Percentiles rank a stretch among this genome's conserved stretches.
Conservation (phyloP, 805 yeast species). For the Yarrowia yakushimensis region DNA sequence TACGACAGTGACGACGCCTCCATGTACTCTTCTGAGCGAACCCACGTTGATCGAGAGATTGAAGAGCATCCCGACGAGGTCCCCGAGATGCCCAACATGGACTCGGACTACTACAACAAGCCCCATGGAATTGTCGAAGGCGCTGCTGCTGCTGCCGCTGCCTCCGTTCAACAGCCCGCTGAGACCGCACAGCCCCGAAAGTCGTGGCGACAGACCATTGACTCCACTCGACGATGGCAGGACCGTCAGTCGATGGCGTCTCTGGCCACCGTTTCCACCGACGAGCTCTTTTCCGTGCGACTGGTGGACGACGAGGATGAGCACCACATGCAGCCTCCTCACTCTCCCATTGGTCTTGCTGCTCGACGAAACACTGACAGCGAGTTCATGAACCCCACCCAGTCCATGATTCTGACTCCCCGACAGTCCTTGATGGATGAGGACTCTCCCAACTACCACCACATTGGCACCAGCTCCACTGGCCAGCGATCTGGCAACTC, state of each 20-base stretch:
- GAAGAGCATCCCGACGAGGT: not conserved
- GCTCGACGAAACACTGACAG: constrained; percentile 26
- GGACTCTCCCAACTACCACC: constrained; percentile 33
- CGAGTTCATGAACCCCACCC: constrained; percentile 33
- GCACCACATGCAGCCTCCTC: not conserved
- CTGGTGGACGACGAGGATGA: constrained; percentile 49
- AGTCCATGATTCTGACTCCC: constrained; percentile 32
- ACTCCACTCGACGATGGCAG: constrained; percentile 41
- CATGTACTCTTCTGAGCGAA: constrained; percentile 15
- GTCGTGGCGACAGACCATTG: constrained; percentile 58
- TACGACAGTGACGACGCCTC: constrained; percentile 20
- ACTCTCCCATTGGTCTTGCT: not conserved
- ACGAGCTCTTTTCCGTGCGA: constrained; percentile 73
- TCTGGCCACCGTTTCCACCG: constrained; percentile 79
- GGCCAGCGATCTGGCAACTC: constrained; percentile 9
- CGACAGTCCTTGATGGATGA: constrained; percentile 33
- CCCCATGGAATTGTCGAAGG: constrained; percentile 12
- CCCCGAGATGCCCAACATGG: constrained; percentile 16
- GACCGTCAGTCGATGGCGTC: constrained; percentile 68
- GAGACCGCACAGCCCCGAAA: constrained; percentile 40
- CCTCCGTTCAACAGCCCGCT: constrained; percentile 14
- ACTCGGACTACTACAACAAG: constrained; percentile 6
- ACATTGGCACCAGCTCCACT: constrained; percentile 7
- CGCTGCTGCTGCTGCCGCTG: constrained; percentile 21
- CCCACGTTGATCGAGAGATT: constrained; percentile 16